Conservation (phyloP, 768 basidiomycete genomes). For the Russula ochroleuca region DNA sequence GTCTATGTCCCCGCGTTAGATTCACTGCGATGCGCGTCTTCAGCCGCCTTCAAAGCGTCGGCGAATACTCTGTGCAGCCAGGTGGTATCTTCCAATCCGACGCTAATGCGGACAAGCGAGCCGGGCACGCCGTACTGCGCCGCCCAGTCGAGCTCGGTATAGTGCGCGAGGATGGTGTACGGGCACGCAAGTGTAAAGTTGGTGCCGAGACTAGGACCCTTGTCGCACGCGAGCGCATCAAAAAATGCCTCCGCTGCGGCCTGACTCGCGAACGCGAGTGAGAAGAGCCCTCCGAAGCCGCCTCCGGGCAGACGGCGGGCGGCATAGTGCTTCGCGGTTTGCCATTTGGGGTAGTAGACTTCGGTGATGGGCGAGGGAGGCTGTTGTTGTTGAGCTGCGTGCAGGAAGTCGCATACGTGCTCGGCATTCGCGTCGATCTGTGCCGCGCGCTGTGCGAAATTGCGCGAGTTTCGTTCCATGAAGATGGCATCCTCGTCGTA, state of each 20-base stretch:
- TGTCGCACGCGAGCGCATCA: slow-evolving; percentile 74
- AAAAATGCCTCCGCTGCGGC: slow-evolving; percentile 76
- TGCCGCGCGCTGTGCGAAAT: slow-evolving; percentile 73
- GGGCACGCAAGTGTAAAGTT: slow-evolving; percentile 96
- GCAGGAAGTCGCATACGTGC: slow-evolving; percentile 74
- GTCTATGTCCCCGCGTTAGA: slow-evolving; percentile 1
- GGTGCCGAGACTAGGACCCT: slow-evolving; percentile 90
- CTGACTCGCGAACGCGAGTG: slow-evolving; percentile 70
- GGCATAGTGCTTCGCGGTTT: slow-evolving; percentile 66
- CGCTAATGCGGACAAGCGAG: slow-evolving; percentile 79
- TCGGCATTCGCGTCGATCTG: slow-evolving; percentile 80
- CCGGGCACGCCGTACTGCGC: slow-evolving; percentile 78
- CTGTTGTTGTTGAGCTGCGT: slow-evolving; percentile 43
- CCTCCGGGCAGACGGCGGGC: slow-evolving; percentile 46
- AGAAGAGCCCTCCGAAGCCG: slow-evolving; percentile 80
- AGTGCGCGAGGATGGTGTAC: slow-evolving; percentile 91
- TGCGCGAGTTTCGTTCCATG: slow-evolving; percentile 97
- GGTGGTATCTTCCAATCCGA: slow-evolving; percentile 79
- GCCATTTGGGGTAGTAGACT: slow-evolving; percentile 88
- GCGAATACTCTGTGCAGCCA: slow-evolving; percentile 55
- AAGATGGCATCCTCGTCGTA: slow-evolving; percentile 90
- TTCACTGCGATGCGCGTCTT: slow-evolving; percentile 35
- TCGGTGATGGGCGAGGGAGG: slow-evolving; percentile 49
- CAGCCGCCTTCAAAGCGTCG: slow-evolving; percentile 68
- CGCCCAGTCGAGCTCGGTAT: slow-evolving; percentile 87